These are phyloP conservation scores for Wickerhamiella pararugosa DNA, from an alignment of 1,139 yeast species.

Conservation along the genomic window DNA sequence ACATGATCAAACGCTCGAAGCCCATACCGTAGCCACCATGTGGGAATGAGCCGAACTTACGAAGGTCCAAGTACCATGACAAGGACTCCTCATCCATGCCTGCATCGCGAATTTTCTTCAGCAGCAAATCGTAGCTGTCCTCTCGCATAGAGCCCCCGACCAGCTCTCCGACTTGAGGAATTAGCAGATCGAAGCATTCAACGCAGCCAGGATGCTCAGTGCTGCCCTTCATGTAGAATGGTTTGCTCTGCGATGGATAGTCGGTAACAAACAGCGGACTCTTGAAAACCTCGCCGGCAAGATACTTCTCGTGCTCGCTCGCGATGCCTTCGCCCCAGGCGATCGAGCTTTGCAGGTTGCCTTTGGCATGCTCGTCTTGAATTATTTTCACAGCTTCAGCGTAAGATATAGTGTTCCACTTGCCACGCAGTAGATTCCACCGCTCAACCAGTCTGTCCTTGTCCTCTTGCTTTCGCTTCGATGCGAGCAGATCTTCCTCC, in stretches of 20 bases:
- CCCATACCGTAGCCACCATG: constrained; percentile 99
- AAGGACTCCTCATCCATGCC: constrained; percentile 36
- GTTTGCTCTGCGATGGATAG: constrained; percentile 66
- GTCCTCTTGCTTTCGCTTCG: constrained; percentile 27
- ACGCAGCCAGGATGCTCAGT: constrained; percentile 41
- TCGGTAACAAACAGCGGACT: constrained; percentile 83
- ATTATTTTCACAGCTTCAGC: constrained; percentile 52
- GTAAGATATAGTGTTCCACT: constrained; percentile 67
- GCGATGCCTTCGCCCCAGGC: constrained; percentile 61
- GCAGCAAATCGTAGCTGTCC: constrained; percentile 37
- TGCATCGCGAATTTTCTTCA: constrained; percentile 31
- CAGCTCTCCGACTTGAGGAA: constrained; percentile 92
- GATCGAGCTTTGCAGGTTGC: constrained; percentile 23
- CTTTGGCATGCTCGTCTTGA: constrained; percentile 19
- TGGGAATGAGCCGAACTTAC: constrained; percentile 70
- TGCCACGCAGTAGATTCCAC: constrained; percentile 22
- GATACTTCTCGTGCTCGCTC: constrained; percentile 84
- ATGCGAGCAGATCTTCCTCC: constrained; percentile 30
- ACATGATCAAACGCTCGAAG: constrained; percentile 68
- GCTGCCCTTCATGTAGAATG: constrained; percentile 68
- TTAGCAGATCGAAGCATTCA: constrained; percentile 74
- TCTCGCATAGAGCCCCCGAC: constrained; percentile 93
- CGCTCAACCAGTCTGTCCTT: constrained; percentile 26
- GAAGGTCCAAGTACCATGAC: constrained; percentile 65
- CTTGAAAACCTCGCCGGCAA: constrained; percentile 53